Conservation (phyloP, 768 basidiomycete species). For the Suillus variegatus region DNA sequence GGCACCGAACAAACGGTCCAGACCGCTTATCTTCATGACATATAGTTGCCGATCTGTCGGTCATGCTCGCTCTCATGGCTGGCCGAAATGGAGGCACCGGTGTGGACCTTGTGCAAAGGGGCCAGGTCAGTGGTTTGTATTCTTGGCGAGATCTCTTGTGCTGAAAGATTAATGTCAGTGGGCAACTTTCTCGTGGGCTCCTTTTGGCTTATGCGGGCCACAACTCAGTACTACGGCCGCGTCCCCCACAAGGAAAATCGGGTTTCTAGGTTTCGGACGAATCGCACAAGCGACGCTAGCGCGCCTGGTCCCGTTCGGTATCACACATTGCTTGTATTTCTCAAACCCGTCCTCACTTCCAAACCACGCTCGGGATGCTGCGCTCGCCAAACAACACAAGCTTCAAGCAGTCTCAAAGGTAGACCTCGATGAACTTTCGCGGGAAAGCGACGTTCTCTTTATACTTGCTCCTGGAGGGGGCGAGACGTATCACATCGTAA, state of each 20-base stretch:
- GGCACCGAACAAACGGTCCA: neutral
- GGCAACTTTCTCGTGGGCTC: slow-evolving; percentile 77
- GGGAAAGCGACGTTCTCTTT: slow-evolving; percentile 81
- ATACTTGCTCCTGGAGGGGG: slow-evolving; percentile 78
- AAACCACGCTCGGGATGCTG: slow-evolving; percentile 39
- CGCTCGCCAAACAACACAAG: slow-evolving; percentile 36
- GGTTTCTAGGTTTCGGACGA: slow-evolving; percentile 94
- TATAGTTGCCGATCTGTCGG: slow-evolving; percentile 83
- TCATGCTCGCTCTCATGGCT: slow-evolving; percentile 95
- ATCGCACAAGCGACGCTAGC: slow-evolving; percentile 85
- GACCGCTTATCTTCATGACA: neutral
- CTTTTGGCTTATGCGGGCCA: slow-evolving; percentile 83
- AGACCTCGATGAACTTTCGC: slow-evolving; percentile 66
- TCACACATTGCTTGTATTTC: slow-evolving; percentile 72
- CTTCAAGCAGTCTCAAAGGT: slow-evolving; percentile 53
- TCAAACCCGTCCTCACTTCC: slow-evolving; percentile 54
- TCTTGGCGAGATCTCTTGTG: neutral
- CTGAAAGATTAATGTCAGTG: slow-evolving; percentile 50
- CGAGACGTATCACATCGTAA: slow-evolving; percentile 73
- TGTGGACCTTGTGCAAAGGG: slow-evolving; percentile 63
- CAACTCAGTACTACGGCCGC: slow-evolving; percentile 61
- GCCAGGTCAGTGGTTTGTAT: slow-evolving; percentile 50
- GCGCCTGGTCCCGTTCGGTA: slow-evolving; percentile 81
- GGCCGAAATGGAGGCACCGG: slow-evolving; percentile 74
- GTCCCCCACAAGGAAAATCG: slow-evolving; percentile 64